Evolutionary conservation across 75 land plant genomes (phyloP), one percentile per base, ranked within the genome.

Genomic region (Pinus tabuliformis): DNA sequence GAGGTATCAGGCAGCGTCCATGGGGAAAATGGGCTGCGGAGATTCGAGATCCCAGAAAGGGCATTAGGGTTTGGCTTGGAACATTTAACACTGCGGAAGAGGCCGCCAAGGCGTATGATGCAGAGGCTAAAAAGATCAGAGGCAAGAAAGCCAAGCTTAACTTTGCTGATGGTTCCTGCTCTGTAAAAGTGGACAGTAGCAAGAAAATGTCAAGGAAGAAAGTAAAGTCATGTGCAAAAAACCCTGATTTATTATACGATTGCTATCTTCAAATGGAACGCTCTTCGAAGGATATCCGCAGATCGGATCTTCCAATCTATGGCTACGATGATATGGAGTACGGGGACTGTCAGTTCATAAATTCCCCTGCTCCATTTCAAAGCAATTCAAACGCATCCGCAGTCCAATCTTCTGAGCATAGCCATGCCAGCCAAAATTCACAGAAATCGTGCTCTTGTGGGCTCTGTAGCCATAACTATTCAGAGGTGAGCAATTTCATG

Each of bases 61-160:
- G 33, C 2, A 2, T 33, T 33, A 33, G 33, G 33, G 65, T 62
- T 62, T 62, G 65, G 65, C 65, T 62, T 16, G 68, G 68, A 64
- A 64, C 68, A 1, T 64, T 64, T 37, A 64, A 64, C 36, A 64
- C 68, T 15, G 39, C 68, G 39, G 68, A 64, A 6, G 68, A 64
- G 15, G 68, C 68, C 17, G 39, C 68, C 17, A 64, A 37, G 39
- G 68, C 68, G 3, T 64, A 64, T 2, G 68, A 64, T 33, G 7
- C 68, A 16, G 39, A 16, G 20, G 68, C 39, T 26, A 64, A 64
- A 37, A 64, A 26, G 39, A 64, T 64, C 39, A 64, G 68, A 30
- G 68, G 68, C 15, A 64, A 64, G 68, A 64, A 64, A 64, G 68
- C 68, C 39, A 64, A 64, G 20, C 68, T 64, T 16, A 64, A 64